phyloP scores from a whole-genome alignment of 1,284 basidiomycete genomes.

The Apiotrichum porosum region DNA sequence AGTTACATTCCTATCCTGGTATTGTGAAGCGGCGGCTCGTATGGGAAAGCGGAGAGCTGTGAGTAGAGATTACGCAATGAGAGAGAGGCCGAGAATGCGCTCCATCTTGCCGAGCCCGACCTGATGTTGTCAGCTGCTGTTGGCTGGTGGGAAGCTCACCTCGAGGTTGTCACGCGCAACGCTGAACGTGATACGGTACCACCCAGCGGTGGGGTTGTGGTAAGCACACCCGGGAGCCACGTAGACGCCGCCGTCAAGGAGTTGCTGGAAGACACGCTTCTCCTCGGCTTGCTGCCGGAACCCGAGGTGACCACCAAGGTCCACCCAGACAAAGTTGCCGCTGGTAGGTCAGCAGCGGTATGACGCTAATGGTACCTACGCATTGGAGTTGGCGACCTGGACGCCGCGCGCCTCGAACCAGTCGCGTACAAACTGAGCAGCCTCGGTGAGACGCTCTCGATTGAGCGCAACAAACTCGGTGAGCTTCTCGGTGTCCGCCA shows the following conservation, averaged over 20 bases:
- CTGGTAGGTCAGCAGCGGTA: conserved; percentile 7
- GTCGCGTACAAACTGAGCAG: conserved; percentile 31
- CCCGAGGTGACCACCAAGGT: conserved; percentile 34
- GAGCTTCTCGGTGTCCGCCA: conserved; percentile 27
- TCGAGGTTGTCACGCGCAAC: conserved; percentile 38
- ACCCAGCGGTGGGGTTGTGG: conserved; percentile 35
- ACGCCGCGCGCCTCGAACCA: conserved; percentile 45
- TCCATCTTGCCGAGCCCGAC: conserved; percentile 37
- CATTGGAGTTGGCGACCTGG: conserved; percentile 38
- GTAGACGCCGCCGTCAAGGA: conserved; percentile 46
- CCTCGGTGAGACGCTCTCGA: conserved; percentile 32
- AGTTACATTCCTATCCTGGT: too few species aligned
- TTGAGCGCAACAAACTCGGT: conserved; percentile 38
- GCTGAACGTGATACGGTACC: conserved; percentile 43
- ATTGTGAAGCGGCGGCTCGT: too few species aligned
- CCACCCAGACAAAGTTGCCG: conserved; percentile 46
- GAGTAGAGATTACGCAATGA: too few species aligned
- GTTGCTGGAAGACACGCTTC: conserved; percentile 42
- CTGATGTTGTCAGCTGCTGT: background rate
- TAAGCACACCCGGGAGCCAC: conserved; percentile 43
- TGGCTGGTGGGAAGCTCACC: background rate
- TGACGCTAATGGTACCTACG: conserved; percentile 18
- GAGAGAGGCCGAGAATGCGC: too few species aligned
- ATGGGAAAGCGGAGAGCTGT: too few species aligned
- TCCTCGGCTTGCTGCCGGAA: conserved; percentile 34